Conservation (phyloP, 495 filamentous ascomycete species). For the Cudoniella acicularis region DNA sequence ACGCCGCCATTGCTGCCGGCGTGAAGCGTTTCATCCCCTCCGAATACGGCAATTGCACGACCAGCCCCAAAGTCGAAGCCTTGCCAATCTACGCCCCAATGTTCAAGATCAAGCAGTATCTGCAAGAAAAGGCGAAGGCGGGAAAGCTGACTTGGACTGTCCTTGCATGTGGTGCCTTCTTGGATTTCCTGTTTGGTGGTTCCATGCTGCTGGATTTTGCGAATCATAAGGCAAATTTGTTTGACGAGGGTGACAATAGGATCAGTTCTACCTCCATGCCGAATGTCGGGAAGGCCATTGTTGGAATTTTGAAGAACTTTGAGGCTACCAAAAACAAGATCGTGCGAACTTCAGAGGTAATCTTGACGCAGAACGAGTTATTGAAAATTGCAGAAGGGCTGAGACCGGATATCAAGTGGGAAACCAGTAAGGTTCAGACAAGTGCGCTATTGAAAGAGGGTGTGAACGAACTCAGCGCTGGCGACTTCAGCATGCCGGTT, state of each 20-base stretch:
- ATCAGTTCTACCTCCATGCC: slow-evolving; percentile 41
- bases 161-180: slow-evolving; percentile 15
- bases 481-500: slow-evolving; percentile 17
- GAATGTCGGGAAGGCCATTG: slow-evolving; percentile 39
- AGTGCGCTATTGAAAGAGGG: slow-evolving; percentile 30
- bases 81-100: slow-evolving; percentile 35
- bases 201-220: slow-evolving; percentile 14
- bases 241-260: slow-evolving; percentile 35
- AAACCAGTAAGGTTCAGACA: slow-evolving; percentile 21
- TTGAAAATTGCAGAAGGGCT: slow-evolving; percentile 35
- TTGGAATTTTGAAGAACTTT: slow-evolving; percentile 38
- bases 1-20: slow-evolving; percentile 55
- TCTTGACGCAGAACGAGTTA: slow-evolving; percentile 41
- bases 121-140: slow-evolving; percentile 14
- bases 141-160: slow-evolving; percentile 20
- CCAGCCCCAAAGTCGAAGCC: slow-evolving; percentile 27
- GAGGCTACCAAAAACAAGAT: slow-evolving; percentile 45
- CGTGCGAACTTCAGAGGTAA: slow-evolving; percentile 38
- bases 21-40: slow-evolving; percentile 61
- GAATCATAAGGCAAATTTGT: slow-evolving; percentile 28
- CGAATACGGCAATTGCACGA: slow-evolving; percentile 53
- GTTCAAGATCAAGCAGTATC: slow-evolving; percentile 16
- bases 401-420: slow-evolving; percentile 34
- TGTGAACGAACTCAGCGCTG: slow-evolving; percentile 17
- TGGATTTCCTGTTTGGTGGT: slow-evolving; percentile 17